Evolutionary conservation across 2,329 filamentous ascomycete genomes (phyloP).

Genomic region (Xylaria sp.): DNA sequence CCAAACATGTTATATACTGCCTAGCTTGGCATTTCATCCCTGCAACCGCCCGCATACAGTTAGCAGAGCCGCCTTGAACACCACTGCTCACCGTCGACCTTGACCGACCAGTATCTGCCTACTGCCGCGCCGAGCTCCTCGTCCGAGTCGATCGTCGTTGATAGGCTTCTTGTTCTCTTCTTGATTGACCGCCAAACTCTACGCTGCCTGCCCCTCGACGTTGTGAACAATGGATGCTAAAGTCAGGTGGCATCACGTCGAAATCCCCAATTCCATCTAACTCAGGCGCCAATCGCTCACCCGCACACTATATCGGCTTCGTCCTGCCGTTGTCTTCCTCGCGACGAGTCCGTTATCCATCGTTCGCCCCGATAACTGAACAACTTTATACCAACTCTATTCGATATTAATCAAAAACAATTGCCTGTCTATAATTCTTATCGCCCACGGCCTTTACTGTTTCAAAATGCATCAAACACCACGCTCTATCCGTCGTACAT

Average conservation of each 20-base stretch:
- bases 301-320: conserved; percentile 5
- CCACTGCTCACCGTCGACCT: conserved; percentile 20
- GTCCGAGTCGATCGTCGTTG: conserved; percentile 6
- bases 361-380: conserved; percentile 17
- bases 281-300: conserved; percentile 11
- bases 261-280: conserved; percentile 35
- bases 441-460: conserved; percentile 10
- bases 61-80: conserved; percentile 40
- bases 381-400: neutral
- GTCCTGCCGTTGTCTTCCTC: neutral
- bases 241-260: conserved; percentile 44
- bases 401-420: conserved; percentile 4
- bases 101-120: conserved; percentile 31
- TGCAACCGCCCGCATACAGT: conserved; percentile 42
- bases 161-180: conserved; percentile 3
- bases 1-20: conserved; percentile 37
- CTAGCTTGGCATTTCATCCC: conserved; percentile 35
- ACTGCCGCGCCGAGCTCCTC: conserved; percentile 13
- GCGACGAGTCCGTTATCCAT: conserved; percentile 14
- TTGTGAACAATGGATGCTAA: conserved; percentile 46
- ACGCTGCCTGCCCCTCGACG: conserved; percentile 27
- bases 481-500: conserved; percentile 72
- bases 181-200: conserved; percentile 14
- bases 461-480: conserved; percentile 86
- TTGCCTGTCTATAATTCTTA: neutral